Evolutionary conservation across 805 yeast genomes (phyloP).

Genomic region (Saccharomycopsis javanensis): DNA sequence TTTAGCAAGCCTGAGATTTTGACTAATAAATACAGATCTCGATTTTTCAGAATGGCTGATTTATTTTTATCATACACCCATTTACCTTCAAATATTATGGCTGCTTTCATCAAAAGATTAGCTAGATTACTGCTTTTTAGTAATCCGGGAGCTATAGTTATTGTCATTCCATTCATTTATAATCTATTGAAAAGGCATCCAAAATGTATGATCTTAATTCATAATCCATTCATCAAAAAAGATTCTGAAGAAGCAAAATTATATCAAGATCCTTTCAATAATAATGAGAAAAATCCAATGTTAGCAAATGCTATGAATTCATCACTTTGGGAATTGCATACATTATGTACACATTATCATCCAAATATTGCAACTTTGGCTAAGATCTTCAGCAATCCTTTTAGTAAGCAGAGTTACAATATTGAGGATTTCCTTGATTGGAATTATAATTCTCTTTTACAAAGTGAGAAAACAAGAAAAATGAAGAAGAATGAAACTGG

Average conservation of each 20-base stretch:
- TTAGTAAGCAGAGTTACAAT: slow-evolving; percentile 75
- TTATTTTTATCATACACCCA: slow-evolving; percentile 81
- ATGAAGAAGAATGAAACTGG: slow-evolving; percentile 42
- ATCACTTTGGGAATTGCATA: slow-evolving; percentile 86
- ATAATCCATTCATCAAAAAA: slow-evolving; percentile 27
- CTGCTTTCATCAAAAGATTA: slow-evolving; percentile 79
- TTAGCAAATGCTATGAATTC: slow-evolving; percentile 71
- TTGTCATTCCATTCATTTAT: slow-evolving; percentile 83
- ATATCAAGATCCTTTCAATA: slow-evolving; percentile 57
- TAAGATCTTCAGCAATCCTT: slow-evolving; percentile 80
- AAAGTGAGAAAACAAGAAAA: slow-evolving; percentile 52
- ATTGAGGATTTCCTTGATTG: slow-evolving; percentile 94
- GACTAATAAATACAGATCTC: slow-evolving; percentile 70
- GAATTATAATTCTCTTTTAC: slow-evolving; percentile 60
- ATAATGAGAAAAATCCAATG: slow-evolving; percentile 61
- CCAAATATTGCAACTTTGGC: slow-evolving; percentile 93
- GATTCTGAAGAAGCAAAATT: slow-evolving; percentile 25
- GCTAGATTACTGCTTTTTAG: slow-evolving; percentile 67
- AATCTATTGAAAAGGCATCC: slow-evolving; percentile 88
- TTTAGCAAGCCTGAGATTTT: slow-evolving; percentile 59
- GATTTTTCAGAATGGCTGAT: slow-evolving; percentile 83
- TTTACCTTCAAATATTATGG: slow-evolving; percentile 70
- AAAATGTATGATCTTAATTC: slow-evolving; percentile 83
- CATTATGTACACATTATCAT: slow-evolving; percentile 77
- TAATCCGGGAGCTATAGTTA: slow-evolving; percentile 83